Evolutionary conservation across 2,329 filamentous ascomycete species (phyloP).

Genomic region (Aspergillus piperis): DNA sequence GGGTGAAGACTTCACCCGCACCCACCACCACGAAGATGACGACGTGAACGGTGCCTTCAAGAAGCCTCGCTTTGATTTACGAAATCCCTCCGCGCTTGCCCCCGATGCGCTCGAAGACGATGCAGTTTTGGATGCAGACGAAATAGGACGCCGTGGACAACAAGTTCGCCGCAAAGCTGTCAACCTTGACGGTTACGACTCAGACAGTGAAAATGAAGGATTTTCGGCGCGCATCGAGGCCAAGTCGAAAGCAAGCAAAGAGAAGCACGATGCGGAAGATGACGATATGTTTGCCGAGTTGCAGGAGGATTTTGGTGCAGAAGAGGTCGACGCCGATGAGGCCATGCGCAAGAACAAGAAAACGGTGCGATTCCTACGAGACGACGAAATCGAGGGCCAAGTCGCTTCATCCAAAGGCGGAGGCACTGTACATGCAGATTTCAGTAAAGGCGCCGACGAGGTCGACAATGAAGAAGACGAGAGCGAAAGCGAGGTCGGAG

Average conservation of each 20-base stretch:
- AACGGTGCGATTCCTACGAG: constrained; percentile 60
- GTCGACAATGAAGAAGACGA: constrained; percentile 66
- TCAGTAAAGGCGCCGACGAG: constrained; percentile 54
- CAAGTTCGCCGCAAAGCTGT: constrained; percentile 89
- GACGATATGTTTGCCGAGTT: constrained; percentile 81
- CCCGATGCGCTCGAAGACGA: constrained; percentile 76
- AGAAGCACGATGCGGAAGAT: constrained; percentile 44
- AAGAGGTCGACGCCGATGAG: constrained; percentile 55
- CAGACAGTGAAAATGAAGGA: constrained; percentile 86
- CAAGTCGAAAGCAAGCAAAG: constrained; percentile 46
- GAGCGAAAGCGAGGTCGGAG: constrained; percentile 62
- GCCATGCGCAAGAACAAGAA: constrained; percentile 62
- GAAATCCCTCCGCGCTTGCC: constrained; percentile 89
- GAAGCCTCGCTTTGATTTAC: constrained; percentile 88
- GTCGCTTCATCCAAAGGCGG: constrained; percentile 72
- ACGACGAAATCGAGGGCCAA: constrained; percentile 75
- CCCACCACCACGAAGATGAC: constrained; percentile 61
- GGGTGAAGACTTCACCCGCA: constrained; percentile 77
- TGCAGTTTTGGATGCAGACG: constrained; percentile 81
- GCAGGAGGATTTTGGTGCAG: constrained; percentile 60
- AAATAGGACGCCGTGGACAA: constrained; percentile 73
- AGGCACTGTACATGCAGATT: constrained; percentile 61
- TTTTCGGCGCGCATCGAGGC: constrained; percentile 74
- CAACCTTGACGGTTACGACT: constrained; percentile 95
- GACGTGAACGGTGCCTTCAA: constrained; percentile 57